Conservation (phyloP, 108 stramenopile species). For the Nannochloropsis oceanica region DNA sequence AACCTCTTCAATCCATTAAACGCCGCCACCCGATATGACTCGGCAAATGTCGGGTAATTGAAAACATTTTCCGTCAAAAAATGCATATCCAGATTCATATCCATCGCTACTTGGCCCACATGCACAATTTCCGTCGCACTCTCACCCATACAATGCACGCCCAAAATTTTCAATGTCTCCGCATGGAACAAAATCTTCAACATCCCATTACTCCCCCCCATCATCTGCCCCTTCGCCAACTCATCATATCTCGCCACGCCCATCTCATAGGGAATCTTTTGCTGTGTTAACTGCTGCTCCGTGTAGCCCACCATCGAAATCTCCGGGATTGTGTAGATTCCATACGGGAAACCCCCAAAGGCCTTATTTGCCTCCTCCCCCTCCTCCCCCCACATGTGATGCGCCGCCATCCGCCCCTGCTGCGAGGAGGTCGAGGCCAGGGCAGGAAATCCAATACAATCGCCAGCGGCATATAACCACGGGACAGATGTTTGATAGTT, state of each 20-base stretch:
- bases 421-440: constrained; percentile 31
- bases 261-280: background rate
- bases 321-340: background rate
- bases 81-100: background rate
- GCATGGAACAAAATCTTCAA: background rate
- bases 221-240: background rate
- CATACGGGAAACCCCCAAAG: background rate
- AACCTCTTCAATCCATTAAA: background rate
- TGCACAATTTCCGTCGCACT: background rate
- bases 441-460: constrained; percentile 31
- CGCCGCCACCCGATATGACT: background rate
- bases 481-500: constrained; percentile 21
- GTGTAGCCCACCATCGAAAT: background rate
- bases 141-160: background rate
- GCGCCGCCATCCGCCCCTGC: constrained; percentile 21
- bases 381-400: constrained; percentile 22
- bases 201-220: background rate
- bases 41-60: background rate
- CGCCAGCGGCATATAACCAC: constrained; percentile 22
- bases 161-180: constrained; percentile 1
- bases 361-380: background rate
- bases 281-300: background rate
- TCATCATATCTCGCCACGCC: background rate
- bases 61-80: background rate
- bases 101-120: background rate